Evolutionary conservation across 768 basidiomycete species (phyloP).

Genomic region (Trametes maxima): DNA sequence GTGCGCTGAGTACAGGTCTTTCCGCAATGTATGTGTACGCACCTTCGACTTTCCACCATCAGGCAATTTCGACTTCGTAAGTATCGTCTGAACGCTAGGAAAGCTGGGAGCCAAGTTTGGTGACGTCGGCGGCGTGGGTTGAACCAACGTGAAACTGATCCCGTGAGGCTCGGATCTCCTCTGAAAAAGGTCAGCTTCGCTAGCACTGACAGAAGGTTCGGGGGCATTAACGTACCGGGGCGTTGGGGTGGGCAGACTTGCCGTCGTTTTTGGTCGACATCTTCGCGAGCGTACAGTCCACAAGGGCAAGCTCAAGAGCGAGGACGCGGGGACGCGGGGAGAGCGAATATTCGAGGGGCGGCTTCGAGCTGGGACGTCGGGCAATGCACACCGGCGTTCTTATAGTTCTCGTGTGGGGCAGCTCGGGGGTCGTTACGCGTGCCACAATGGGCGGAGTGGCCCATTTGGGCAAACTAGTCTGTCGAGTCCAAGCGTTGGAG

Average conservation of each 20-base stretch:
- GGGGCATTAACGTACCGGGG: not conserved
- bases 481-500: not conserved
- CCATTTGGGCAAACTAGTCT: not conserved
- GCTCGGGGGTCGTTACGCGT: conserved; percentile 1
- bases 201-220: not conserved
- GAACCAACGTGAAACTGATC: conserved; percentile 9
- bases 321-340: not conserved
- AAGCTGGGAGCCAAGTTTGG: conserved; percentile 1
- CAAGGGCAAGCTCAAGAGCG: not conserved
- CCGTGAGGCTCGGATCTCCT: conserved; percentile 10
- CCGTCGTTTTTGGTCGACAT: conserved; percentile 7
- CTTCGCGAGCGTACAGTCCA: not conserved
- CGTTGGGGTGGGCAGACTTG: conserved; percentile 2
- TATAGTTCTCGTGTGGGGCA: not conserved
- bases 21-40: too few relatives aligned
- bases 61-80: not conserved
- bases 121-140: conserved; percentile 9
- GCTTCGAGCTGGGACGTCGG: not conserved
- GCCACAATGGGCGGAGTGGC: conserved; percentile 12
- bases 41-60: not conserved
- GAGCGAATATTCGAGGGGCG: not conserved
- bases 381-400: not conserved
- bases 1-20: too few relatives aligned
- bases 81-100: not conserved
- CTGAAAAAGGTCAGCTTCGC: not conserved